Evolutionary conservation across 768 basidiomycete species (phyloP).

Genomic region (Filobasidium wieringae): DNA sequence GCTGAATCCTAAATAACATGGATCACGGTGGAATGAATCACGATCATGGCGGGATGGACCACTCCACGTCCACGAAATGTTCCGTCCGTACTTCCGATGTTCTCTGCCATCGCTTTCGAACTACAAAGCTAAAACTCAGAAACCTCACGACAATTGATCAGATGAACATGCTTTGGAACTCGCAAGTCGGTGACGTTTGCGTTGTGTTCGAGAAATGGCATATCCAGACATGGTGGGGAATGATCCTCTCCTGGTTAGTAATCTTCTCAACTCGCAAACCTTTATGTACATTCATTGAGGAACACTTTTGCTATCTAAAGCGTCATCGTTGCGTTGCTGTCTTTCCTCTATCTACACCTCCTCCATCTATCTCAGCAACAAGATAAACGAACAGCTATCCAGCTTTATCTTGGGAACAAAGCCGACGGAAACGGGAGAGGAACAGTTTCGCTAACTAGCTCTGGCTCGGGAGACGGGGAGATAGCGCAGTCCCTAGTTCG

Average conservation of each 20-base stretch:
- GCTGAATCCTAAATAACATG: too few species aligned
- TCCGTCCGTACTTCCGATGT: background rate
- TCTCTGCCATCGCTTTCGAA: background rate
- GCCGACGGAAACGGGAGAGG: background rate
- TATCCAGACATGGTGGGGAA: slow-evolving; percentile 25
- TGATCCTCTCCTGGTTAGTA: slow-evolving; percentile 35
- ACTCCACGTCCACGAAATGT: background rate
- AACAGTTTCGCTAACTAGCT: too few species aligned
- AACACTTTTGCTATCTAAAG: background rate
- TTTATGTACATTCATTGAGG: background rate
- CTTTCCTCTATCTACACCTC: slow-evolving; percentile 26
- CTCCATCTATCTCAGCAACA: slow-evolving; percentile 19
- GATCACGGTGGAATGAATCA: background rate
- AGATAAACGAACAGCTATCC: slow-evolving; percentile 23
- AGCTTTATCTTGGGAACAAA: slow-evolving; percentile 16
- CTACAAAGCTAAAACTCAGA: background rate
- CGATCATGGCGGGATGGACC: background rate
- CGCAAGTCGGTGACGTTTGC: slow-evolving; percentile 18
- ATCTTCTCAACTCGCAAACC: too few species aligned
- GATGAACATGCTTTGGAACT: slow-evolving; percentile 21
- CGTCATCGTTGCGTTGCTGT: slow-evolving; percentile 26
- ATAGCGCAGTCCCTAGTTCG: background rate
- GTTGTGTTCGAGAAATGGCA: slow-evolving; percentile 36
- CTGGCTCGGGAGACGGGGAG: background rate
- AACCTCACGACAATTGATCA: background rate